Evolutionary conservation across 2,329 filamentous ascomycete genomes (phyloP), one percentile per base, ranked within the genome.

Genomic region (Tolypocladium ophioglossoides): DNA sequence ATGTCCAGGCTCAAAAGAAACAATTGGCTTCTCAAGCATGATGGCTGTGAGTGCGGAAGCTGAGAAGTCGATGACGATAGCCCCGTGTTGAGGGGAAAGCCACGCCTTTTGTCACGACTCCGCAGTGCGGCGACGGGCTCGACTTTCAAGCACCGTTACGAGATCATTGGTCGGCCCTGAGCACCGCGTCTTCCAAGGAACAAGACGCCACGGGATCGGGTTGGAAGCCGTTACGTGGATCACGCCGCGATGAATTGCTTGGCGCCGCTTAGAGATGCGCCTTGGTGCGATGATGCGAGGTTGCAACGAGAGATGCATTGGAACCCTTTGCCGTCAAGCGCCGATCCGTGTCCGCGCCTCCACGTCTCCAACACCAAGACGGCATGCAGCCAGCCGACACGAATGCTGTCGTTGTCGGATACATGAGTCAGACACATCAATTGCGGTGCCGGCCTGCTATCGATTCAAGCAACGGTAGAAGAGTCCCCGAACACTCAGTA

Each of bases 1-100:
- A 48, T 54, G 44, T 24, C 50, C 59, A 10, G 55, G 39, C 54
- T 60, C 55, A 51, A 66, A 66, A 2, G 63, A 52, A 38, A 67
- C 63, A 32, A 66, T 57, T 16, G 53, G 55, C 48, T 62, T 32
- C 41, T 66, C 63, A 55, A 64, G 58, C 64, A 67, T 67, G 52
- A 48, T 52, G 50, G 38, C 27, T 22, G 16, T 24, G 34, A 22
- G 6, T 24, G 16, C 8, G 38, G 10, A 34, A 27, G 40, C 12
- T 14, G 9, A 16, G 41, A 39, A 37, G 38, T 32, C 27, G 37
- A 16, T 35, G 46, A 18, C 3, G 20, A 24, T 34, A 18, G 18
- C 32, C 9, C 27, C 27, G 32, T 16, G 18, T 37, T 50, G 10
- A 35, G 30, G 1, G n/a, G 30, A 10, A 14, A 16, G 22, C 32